Conservation (phyloP, 1,284 basidiomycete species). For the Neonothopanus nambi region DNA sequence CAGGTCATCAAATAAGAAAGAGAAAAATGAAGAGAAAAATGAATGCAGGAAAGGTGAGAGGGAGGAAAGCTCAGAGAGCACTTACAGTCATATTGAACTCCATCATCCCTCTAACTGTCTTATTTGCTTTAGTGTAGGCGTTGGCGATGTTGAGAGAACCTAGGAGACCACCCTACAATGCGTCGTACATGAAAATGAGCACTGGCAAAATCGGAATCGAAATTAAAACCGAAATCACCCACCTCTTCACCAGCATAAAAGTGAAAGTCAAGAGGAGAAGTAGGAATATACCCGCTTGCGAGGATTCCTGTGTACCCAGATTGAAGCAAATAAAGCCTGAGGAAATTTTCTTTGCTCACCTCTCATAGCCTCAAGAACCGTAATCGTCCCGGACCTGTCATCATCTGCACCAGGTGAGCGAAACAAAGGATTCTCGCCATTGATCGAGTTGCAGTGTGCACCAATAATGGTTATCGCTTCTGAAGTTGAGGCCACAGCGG, state of each 20-base stretch:
- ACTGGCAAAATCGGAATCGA: background rate
- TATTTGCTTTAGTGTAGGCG: constrained; percentile 40
- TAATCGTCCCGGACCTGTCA: constrained; percentile 35
- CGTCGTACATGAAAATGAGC: background rate
- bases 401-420: constrained; percentile 22
- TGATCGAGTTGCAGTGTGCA: constrained; percentile 37
- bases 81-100: constrained; percentile 29
- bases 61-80: background rate
- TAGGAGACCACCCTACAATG: constrained; percentile 45
- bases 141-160: constrained; percentile 54
- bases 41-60: constrained; percentile 32
- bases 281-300: constrained; percentile 42
- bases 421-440: constrained; percentile 15
- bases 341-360: too few relatives aligned
- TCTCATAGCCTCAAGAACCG: constrained; percentile 45
- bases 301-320: constrained; percentile 22
- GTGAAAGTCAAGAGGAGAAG: constrained; percentile 55
- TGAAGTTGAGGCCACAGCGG: constrained; percentile 7
- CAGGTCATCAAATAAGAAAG: too few relatives aligned
- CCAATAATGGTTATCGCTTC: constrained; percentile 46
- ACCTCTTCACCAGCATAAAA: constrained; percentile 58
- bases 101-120: constrained; percentile 50
- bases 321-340: too few relatives aligned
- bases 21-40: too few relatives aligned
- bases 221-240: background rate